Conservation (phyloP, 768 basidiomycete genomes). For the Kwoniella sp. region DNA sequence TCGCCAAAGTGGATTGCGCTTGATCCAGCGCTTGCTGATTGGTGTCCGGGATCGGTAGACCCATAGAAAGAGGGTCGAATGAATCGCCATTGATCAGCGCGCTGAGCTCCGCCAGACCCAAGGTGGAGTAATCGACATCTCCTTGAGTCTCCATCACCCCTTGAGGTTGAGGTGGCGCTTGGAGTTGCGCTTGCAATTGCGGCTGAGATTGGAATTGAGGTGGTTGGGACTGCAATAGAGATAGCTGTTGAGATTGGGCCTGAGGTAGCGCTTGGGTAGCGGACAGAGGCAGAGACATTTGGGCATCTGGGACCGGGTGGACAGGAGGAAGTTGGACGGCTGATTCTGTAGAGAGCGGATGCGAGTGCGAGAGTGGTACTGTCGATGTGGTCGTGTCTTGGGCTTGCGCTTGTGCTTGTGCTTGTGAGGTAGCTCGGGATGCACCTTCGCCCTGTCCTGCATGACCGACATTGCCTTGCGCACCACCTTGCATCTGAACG, state of each 20-base stretch:
- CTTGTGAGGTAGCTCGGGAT: neutral
- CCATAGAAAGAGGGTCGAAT: conserved; percentile 4
- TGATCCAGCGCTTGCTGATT: neutral
- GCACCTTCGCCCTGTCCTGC: neutral
- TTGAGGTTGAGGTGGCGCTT: neutral
- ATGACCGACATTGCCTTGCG: neutral
- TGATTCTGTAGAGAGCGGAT: neutral
- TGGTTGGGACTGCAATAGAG: neutral
- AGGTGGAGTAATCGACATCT: conserved; percentile 14
- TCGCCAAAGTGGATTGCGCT: neutral
- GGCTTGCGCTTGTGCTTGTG: too few species aligned
- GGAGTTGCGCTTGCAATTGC: neutral
- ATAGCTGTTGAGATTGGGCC: neutral
- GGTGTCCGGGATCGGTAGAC: neutral
- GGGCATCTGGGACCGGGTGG: neutral
- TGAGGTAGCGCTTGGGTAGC: neutral
- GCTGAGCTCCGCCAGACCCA: conserved; percentile 19
- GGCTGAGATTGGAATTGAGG: conserved; percentile 7
- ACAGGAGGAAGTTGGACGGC: neutral
- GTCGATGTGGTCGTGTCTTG: neutral
- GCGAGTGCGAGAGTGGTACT: neutral
- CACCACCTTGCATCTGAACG: neutral
- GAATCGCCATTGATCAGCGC: conserved; percentile 22
- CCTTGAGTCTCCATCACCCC: neutral
- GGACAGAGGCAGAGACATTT: neutral